Conservation (phyloP, 2,329 filamentous ascomycete genomes). For the Aspergillus aculeatinus region DNA sequence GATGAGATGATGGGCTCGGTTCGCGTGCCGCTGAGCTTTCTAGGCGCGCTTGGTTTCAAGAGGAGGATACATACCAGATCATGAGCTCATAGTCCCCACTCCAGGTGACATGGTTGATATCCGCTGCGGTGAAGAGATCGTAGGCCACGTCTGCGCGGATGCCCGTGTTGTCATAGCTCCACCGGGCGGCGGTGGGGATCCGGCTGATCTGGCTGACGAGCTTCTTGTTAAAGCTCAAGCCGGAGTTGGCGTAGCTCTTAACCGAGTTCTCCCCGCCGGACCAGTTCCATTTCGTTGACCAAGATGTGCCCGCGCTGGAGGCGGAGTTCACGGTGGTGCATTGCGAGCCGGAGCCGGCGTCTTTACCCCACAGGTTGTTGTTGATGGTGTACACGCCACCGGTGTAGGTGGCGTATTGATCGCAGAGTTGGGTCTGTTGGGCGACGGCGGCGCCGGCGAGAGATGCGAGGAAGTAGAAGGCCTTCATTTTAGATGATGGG, state of each 20-base stretch:
- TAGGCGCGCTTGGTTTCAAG: background rate
- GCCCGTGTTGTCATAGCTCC: conserved; percentile 49
- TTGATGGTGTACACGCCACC: conserved; percentile 46
- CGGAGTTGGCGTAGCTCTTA: conserved; percentile 43
- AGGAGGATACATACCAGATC: conserved; percentile 50
- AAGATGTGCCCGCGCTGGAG: conserved; percentile 29
- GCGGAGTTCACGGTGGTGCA: conserved; percentile 40
- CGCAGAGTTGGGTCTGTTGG: background rate
- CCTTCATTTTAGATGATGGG: background rate
- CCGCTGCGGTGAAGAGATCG: conserved; percentile 55
- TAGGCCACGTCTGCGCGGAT: conserved; percentile 59
- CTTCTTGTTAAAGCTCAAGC: conserved; percentile 29
- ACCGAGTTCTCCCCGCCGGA: conserved; percentile 36
- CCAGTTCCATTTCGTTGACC: conserved; percentile 47
- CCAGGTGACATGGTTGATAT: conserved; percentile 39
- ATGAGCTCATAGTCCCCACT: conserved; percentile 59
- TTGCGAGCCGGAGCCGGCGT: conserved; percentile 37
- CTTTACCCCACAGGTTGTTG: conserved; percentile 50
- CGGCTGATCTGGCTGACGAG: conserved; percentile 31
- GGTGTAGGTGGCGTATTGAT: conserved; percentile 30
- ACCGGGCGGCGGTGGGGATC: conserved; percentile 43
- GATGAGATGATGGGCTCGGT: background rate
- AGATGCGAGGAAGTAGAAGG: background rate
- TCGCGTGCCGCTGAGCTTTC: background rate
- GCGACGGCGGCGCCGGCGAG: background rate